A percentile compares a stretch with the other conserved stretches of the same genome.
Evolutionary conservation across 108 stramenopile species (phyloP).

Genomic region (Skeletonema costatum): DNA sequence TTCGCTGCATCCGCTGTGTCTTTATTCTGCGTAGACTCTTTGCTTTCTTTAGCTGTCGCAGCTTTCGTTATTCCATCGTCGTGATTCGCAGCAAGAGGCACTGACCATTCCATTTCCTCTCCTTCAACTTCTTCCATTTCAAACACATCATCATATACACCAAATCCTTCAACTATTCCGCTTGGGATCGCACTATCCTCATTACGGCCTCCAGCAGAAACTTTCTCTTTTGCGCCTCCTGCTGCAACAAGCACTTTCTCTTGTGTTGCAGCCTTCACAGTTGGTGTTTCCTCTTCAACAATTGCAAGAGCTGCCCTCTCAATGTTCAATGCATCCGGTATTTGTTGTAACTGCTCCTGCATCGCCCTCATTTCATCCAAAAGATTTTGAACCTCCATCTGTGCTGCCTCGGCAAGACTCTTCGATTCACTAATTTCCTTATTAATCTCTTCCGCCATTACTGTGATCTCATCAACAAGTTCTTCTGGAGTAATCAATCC

Average conservation of each 20-base stretch:
- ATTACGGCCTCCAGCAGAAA: neutral
- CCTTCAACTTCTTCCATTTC: neutral
- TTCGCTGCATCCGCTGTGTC: neutral
- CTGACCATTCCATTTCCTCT: slow-evolving; percentile 9
- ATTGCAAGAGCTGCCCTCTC: neutral
- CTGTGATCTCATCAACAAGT: slow-evolving; percentile 13
- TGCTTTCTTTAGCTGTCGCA: neutral
- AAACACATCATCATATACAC: neutral
- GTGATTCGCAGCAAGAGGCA: neutral
- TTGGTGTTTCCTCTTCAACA: neutral
- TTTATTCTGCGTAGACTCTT: neutral
- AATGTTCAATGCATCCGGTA: slow-evolving; percentile 2
- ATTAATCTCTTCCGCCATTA: slow-evolving; percentile 25
- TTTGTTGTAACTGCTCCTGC: slow-evolving; percentile 6
- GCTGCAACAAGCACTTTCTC: slow-evolving; percentile 9
- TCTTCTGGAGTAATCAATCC: slow-evolving; percentile 20
- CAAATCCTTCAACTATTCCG: neutral
- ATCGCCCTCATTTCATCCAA: slow-evolving; percentile 18
- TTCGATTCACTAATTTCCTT: slow-evolving; percentile 13
- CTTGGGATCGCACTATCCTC: neutral
- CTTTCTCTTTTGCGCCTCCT: neutral
- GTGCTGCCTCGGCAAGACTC: slow-evolving; percentile 2
- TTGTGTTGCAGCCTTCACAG: neutral
- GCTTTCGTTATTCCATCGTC: neutral
- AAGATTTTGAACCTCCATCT: slow-evolving; percentile 15